Conservation (phyloP, 805 yeast species). For the Candida verbasci region DNA sequence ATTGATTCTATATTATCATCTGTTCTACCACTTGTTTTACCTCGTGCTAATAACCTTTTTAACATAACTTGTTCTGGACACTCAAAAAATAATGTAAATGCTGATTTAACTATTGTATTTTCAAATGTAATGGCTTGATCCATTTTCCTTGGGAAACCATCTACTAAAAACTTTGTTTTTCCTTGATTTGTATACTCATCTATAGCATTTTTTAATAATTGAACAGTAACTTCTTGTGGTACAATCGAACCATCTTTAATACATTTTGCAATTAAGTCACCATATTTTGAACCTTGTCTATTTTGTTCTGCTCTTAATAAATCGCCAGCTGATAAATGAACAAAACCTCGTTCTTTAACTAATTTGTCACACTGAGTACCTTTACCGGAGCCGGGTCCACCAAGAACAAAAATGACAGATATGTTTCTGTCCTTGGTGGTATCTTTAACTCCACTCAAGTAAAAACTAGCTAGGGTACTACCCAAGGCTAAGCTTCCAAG, state of each 20-base stretch:
- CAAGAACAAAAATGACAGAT: constrained; percentile 83
- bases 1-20: constrained; percentile 93
- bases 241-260: constrained; percentile 89
- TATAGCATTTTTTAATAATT: constrained; percentile 77
- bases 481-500: constrained; percentile 49
- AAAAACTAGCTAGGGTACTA: too few relatives aligned
- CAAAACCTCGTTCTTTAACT: constrained; percentile 75
- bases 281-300: constrained; percentile 77
- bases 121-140: constrained; percentile 96
- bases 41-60: constrained; percentile 78
- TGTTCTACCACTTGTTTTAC: constrained; percentile 89
- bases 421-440: constrained; percentile 66
- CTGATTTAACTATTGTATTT: constrained; percentile 63
- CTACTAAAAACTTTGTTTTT: constrained; percentile 68
- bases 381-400: constrained; percentile 98
- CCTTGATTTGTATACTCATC: constrained; percentile 46
- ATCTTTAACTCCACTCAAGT: too few relatives aligned
- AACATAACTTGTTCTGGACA: constrained; percentile 85
- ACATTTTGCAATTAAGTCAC: constrained; percentile 76
- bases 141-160: constrained; percentile 98
- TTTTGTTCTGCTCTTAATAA: constrained; percentile 87
- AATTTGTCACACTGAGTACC: constrained; percentile 93
- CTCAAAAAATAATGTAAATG: constrained; percentile 70
- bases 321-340: constrained; percentile 95
- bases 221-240: constrained; percentile 89